Percentiles rank a stretch among this genome's conserved stretches.
Evolutionary conservation across 2,329 filamentous ascomycete genomes (phyloP).

Genomic region (Cladophialophora carrionii): DNA sequence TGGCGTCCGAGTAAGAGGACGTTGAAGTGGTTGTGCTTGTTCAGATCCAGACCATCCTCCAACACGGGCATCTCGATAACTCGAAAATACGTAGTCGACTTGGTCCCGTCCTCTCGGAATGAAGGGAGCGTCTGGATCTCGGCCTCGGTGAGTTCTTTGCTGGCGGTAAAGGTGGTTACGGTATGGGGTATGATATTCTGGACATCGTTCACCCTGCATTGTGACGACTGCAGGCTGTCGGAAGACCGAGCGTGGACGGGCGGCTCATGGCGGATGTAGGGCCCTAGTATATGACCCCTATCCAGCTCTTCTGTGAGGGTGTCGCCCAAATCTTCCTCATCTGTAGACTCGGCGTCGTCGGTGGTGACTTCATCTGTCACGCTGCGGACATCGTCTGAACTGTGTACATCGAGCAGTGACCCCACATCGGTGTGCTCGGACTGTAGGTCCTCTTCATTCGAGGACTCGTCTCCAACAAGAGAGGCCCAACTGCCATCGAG

Average conservation of each 20-base stretch:
- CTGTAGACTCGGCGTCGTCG: slow-evolving; percentile 43
- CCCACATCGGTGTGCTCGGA: slow-evolving; percentile 51
- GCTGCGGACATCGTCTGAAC: slow-evolving; percentile 51
- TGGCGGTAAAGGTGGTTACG: slow-evolving; percentile 3
- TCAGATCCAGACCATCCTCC: slow-evolving; percentile 33
- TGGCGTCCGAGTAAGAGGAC: slow-evolving; percentile 29
- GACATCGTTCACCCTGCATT: not conserved
- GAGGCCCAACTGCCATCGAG: slow-evolving; percentile 54
- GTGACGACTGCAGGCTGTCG: not conserved
- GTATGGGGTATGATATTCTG: not conserved
- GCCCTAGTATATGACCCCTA: not conserved
- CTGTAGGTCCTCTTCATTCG: slow-evolving; percentile 51
- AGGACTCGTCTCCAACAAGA: slow-evolving; percentile 49
- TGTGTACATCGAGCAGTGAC: slow-evolving; percentile 50
- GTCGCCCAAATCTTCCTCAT: slow-evolving; percentile 35
- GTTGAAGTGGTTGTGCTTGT: slow-evolving; percentile 30
- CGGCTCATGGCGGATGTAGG: not conserved
- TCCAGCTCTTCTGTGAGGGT: slow-evolving; percentile 18
- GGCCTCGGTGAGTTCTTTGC: slow-evolving; percentile 33
- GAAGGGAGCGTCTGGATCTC: slow-evolving; percentile 24
- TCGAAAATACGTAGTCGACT: slow-evolving; percentile 27
- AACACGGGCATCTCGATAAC: slow-evolving; percentile 37
- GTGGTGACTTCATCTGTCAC: slow-evolving; percentile 47
- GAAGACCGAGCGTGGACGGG: not conserved
- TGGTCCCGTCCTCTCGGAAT: not conserved